These are phyloP conservation scores for Pezicula radicicola DNA, from an alignment of 2,329 filamentous ascomycete species.

Conservation along the genomic window DNA sequence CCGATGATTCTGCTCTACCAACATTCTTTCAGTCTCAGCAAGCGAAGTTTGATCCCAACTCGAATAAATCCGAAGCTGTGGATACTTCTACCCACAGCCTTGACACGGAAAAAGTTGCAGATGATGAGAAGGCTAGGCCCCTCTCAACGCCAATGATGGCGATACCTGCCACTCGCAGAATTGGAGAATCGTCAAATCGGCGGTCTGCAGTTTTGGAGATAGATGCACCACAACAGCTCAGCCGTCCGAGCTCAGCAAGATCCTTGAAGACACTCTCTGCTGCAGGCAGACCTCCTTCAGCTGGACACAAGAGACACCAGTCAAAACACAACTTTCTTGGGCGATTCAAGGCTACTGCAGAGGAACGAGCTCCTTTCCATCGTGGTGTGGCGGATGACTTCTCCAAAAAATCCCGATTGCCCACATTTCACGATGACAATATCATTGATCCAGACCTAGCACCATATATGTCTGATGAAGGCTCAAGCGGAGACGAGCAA, in stretches of 20 bases:
- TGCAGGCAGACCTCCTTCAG: conserved; percentile 69
- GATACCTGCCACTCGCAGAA: conserved; percentile 61
- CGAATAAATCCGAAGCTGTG: conserved; percentile 36
- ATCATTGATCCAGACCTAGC: conserved; percentile 97
- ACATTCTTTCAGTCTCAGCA: conserved; percentile 56
- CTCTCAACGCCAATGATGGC: conserved; percentile 70
- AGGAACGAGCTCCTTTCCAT: conserved; percentile 86
- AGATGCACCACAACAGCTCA: conserved; percentile 74
- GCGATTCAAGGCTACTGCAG: conserved; percentile 66
- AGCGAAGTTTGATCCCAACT: conserved; percentile 35
- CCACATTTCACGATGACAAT: conserved; percentile 97
- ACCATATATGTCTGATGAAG: conserved; percentile 91
- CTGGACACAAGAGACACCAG: conserved; percentile 77
- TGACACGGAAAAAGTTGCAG: conserved; percentile 29
- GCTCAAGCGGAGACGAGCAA: conserved; percentile 89
- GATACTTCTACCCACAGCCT: conserved; percentile 28
- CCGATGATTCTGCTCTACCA: conserved; percentile 69
- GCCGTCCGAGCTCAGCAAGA: conserved; percentile 88
- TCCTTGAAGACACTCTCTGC: conserved; percentile 74
- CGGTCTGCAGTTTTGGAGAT: conserved; percentile 89
- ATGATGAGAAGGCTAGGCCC: conserved; percentile 42
- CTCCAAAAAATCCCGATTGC: conserved; percentile 63
- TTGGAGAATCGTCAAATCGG: conserved; percentile 76
- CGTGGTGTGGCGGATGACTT: conserved; percentile 68
- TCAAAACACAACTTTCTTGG: conserved; percentile 84